Conservation (phyloP, 1,284 basidiomycete species). For the Heterobasidion irregulare region DNA sequence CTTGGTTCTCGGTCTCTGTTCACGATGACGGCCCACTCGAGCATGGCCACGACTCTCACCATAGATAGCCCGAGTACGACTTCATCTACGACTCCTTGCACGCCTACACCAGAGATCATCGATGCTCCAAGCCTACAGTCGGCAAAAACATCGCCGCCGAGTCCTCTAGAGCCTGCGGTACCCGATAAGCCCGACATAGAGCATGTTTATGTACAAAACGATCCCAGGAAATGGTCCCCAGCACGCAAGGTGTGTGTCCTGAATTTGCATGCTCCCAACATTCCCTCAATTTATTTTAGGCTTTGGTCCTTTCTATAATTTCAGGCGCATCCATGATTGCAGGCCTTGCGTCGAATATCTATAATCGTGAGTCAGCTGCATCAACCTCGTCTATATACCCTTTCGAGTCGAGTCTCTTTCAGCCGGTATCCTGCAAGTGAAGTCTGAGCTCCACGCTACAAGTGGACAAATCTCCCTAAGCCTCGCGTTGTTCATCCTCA, state of each 20-base stretch:
- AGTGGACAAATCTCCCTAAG: constrained; percentile 65
- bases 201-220: not conserved
- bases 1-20: not conserved
- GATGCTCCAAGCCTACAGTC: not conserved
- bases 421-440: constrained; percentile 65
- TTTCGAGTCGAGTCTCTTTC: not conserved
- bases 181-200: not conserved
- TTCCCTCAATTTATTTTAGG: not conserved
- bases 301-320: not conserved
- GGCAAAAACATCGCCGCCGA: not conserved
- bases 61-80: not conserved
- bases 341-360: not conserved
- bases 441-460: constrained; percentile 55
- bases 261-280: not conserved
- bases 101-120: not conserved
- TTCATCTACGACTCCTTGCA: not conserved
- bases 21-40: not conserved
- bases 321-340: not conserved
- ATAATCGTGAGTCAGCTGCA: not conserved
- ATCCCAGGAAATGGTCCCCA: not conserved
- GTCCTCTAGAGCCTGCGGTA: not conserved
- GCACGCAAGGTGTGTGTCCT: not conserved
- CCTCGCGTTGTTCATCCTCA: constrained; percentile 70
- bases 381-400: not conserved
- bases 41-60: not conserved